These are phyloP conservation scores for Magnusiomyces tetraspermus DNA, from an alignment of 1,139 yeast genomes.

Conservation along the genomic window DNA sequence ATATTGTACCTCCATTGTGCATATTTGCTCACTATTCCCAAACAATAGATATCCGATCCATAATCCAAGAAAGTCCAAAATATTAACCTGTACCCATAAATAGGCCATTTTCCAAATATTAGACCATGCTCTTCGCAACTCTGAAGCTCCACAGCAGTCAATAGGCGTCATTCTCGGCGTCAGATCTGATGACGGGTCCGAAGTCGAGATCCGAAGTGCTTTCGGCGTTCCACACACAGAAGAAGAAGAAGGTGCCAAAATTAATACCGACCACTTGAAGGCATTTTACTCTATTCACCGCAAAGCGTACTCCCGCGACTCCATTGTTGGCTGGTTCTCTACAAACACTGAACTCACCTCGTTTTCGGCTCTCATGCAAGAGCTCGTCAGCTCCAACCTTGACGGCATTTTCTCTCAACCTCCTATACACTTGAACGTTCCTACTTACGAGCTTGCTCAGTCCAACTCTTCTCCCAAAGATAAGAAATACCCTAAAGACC, in stretches of 20 bases:
- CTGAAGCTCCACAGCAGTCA: constrained; percentile 46
- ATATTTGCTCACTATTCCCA: no score
- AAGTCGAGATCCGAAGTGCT: constrained; percentile 64
- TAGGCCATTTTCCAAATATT: constrained; percentile 69
- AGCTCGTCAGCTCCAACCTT: constrained; percentile 54
- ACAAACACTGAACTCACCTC: constrained; percentile 58
- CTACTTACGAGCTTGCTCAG: constrained; percentile 9
- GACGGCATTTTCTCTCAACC: constrained; percentile 64
- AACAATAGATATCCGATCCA: no score
- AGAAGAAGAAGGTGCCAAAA: constrained; percentile 63
- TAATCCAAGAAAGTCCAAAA: no score
- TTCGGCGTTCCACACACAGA: constrained; percentile 79
- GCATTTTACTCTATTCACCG: constrained; percentile 64
- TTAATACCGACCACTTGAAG: constrained; percentile 71
- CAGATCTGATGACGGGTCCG: constrained; percentile 80
- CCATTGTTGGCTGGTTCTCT: constrained; percentile 84
- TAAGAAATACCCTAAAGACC: constrained; percentile 22
- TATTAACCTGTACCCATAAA: constrained; percentile 36
- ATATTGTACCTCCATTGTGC: no score
- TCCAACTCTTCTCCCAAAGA: neutral
- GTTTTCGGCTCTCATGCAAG: constrained; percentile 76
- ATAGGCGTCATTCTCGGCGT: constrained; percentile 78
- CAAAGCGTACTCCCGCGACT: constrained; percentile 62
- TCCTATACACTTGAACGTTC: constrained; percentile 63
- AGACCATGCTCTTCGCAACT: constrained; percentile 44